Evolutionary conservation across 2,329 filamentous ascomycete species (phyloP).

Genomic region (Cladophialophora carrionii): DNA sequence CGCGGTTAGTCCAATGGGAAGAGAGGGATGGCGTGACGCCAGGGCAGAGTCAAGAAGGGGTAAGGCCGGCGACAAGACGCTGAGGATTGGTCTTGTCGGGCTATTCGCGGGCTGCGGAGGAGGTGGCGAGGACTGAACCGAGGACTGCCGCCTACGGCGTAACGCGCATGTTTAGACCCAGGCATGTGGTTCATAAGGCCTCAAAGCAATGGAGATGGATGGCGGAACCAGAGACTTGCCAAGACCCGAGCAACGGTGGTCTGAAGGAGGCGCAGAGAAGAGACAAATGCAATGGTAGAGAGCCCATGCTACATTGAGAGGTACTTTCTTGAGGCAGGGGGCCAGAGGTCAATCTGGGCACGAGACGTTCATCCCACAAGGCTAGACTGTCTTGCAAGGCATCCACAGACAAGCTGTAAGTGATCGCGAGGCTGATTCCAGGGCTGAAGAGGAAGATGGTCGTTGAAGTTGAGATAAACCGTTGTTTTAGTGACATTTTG

Average conservation of each 20-base stretch:
- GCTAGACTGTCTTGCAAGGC: neutral
- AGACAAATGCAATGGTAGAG: neutral
- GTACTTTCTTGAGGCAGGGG: too few species aligned
- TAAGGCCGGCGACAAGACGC: conserved; percentile 7
- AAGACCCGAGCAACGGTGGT: neutral
- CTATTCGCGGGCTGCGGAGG: conserved; percentile 9
- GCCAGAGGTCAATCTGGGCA: neutral
- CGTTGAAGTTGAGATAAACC: neutral
- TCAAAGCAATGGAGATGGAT: neutral
- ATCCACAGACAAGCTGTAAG: neutral
- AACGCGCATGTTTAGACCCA: neutral
- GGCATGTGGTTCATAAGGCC: neutral
- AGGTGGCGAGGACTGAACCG: conserved; percentile 4
- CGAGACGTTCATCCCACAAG: neutral
- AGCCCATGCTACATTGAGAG: neutral
- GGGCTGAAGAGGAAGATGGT: neutral
- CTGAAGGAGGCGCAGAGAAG: neutral
- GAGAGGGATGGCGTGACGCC: conserved; percentile 7
- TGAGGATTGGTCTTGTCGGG: conserved; percentile 12
- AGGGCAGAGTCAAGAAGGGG: conserved; percentile 1
- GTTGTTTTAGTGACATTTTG: neutral
- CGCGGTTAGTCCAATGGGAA: conserved; percentile 13
- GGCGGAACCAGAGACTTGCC: neutral
- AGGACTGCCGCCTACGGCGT: neutral
- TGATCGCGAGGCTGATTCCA: neutral